Conservation (phyloP, 805 yeast genomes). For the Suhomyces sp. region DNA sequence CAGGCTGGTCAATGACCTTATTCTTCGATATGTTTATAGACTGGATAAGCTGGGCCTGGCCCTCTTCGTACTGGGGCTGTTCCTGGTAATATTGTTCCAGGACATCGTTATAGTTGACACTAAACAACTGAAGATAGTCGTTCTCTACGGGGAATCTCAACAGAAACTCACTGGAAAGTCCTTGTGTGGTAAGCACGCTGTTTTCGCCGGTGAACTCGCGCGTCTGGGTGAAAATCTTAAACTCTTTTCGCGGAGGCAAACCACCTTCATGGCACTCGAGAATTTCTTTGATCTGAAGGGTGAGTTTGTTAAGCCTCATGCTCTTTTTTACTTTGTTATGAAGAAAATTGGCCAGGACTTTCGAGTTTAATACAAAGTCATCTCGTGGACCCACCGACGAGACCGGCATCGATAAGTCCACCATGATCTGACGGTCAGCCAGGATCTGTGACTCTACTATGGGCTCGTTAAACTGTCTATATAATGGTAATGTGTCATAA, state of each 20-base stretch:
- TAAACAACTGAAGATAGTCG: conserved; percentile 31
- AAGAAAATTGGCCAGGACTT: conserved; percentile 39
- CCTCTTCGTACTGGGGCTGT: conserved; percentile 1
- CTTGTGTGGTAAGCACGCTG: conserved; percentile 24
- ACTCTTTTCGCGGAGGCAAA: conserved; percentile 46
- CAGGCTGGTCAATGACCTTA: conserved; percentile 23
- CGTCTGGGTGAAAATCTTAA: conserved; percentile 34
- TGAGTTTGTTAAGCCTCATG: conserved; percentile 42
- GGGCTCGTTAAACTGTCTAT: conserved; percentile 54
- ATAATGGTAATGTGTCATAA: conserved; percentile 56
- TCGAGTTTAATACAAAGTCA: conserved; percentile 35
- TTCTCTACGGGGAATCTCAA: conserved; percentile 33
- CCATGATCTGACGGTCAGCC: conserved; percentile 46
- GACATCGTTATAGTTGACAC: neutral
- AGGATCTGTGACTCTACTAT: conserved; percentile 43
- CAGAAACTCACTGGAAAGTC: conserved; percentile 21
- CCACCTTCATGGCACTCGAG: conserved; percentile 54
- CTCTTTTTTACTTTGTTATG: conserved; percentile 27
- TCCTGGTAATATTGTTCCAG: neutral
- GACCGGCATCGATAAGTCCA: conserved; percentile 46
- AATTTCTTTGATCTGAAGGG: conserved; percentile 51
- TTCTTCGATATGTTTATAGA: conserved; percentile 20
- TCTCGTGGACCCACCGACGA: conserved; percentile 62
- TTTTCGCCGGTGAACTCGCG: conserved; percentile 22
- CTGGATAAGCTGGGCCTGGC: conserved; percentile 10